phyloP scores from a whole-genome alignment of 768 basidiomycete genomes.

The Russula brevipes region DNA sequence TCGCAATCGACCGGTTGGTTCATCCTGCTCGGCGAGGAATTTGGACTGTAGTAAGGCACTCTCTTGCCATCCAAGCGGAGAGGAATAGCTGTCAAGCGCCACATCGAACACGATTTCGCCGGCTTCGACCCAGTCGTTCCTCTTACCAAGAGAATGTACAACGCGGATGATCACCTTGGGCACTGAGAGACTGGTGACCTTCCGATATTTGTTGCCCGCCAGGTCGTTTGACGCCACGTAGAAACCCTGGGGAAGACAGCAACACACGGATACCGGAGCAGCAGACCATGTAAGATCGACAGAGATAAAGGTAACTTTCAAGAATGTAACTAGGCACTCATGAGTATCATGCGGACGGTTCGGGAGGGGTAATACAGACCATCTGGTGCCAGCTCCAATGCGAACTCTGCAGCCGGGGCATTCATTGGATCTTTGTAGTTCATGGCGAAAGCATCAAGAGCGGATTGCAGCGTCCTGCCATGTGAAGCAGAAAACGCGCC shows the following conservation, averaged over 20 bases:
- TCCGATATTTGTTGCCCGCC: conserved; percentile 62
- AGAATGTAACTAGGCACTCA: conserved; percentile 66
- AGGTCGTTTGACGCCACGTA: conserved; percentile 69
- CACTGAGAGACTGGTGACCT: conserved; percentile 53
- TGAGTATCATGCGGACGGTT: not conserved
- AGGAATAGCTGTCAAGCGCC: conserved; percentile 63
- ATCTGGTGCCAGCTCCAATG: conserved; percentile 66
- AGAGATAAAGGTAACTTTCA: conserved; percentile 57
- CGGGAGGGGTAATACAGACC: conserved; percentile 41
- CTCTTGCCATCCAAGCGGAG: conserved; percentile 52
- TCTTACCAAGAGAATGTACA: conserved; percentile 40
- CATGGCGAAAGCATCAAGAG: conserved; percentile 52
- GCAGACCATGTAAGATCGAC: conserved; percentile 55
- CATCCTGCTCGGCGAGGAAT: conserved; percentile 71
- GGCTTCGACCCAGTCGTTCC: conserved; percentile 63
- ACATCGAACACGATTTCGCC: conserved; percentile 48
- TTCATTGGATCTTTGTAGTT: conserved; percentile 77
- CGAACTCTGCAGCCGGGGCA: conserved; percentile 67
- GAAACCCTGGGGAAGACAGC: conserved; percentile 56
- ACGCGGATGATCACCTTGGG: conserved; percentile 48
- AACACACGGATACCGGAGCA: conserved; percentile 47
- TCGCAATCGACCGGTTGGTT: conserved; percentile 55
- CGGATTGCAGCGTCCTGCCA: conserved; percentile 45
- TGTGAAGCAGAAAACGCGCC: conserved; percentile 52
- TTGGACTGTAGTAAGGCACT: conserved; percentile 49